phyloP scores from a whole-genome alignment of 148 eudicot genomes.

The Vaccinium macrocarpon region DNA sequence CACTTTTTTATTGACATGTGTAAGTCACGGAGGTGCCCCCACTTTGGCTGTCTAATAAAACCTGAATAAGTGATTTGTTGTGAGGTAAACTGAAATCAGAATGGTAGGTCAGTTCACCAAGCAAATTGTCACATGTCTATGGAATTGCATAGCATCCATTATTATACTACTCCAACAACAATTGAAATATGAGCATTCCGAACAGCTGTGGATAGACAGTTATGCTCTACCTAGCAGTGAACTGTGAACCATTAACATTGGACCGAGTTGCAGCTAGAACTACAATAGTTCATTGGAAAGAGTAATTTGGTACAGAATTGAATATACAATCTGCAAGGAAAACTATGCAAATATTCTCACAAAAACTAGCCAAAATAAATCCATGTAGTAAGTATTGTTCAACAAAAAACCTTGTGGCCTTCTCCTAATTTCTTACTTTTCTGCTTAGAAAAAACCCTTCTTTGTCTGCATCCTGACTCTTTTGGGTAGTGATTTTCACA shows the following conservation, averaged over 20 bases:
- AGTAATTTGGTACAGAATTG: background rate
- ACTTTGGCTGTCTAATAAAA: slow-evolving; percentile 48
- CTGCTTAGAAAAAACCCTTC: too few species aligned
- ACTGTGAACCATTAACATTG: background rate
- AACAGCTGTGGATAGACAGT: background rate
- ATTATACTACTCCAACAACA: background rate
- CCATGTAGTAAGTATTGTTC: too few species aligned
- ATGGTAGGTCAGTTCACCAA: background rate
- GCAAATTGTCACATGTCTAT: background rate
- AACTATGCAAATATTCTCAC: background rate
- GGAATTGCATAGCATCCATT: background rate
- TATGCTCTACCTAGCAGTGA: background rate
- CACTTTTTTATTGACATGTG: slow-evolving; percentile 47
- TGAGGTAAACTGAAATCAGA: background rate
- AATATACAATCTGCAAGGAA: background rate
- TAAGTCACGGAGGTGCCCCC: slow-evolving; percentile 54
- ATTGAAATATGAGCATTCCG: background rate
- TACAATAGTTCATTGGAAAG: background rate
- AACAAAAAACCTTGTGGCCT: too few species aligned
- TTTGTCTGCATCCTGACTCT: too few species aligned
- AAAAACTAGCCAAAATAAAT: too few species aligned
- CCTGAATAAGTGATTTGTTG: slow-evolving; percentile 24
- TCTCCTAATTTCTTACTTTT: too few species aligned
- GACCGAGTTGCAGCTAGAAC: background rate
- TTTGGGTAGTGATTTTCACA: background rate